These are phyloP conservation scores for Geotrichum phurueaensis DNA, from an alignment of 1,139 yeast genomes.

Conservation along the genomic window DNA sequence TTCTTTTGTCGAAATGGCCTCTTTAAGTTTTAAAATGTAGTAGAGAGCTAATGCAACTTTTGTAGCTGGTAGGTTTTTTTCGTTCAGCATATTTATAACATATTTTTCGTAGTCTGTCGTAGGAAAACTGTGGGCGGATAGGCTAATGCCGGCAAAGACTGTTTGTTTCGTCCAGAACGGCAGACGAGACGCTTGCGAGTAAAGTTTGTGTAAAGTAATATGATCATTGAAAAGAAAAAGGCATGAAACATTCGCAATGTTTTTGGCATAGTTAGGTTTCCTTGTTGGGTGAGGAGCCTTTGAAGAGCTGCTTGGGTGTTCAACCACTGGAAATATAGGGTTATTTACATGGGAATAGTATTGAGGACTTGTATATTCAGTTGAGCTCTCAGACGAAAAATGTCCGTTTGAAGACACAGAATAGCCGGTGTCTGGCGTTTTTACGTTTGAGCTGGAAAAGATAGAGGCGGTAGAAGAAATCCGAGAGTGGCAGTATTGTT, in stretches of 20 bases:
- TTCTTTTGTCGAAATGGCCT: not conserved
- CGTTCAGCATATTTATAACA: not conserved
- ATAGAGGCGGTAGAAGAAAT: not conserved
- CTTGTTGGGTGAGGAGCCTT: not conserved
- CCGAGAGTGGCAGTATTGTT: not conserved
- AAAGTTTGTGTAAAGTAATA: not conserved
- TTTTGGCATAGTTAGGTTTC: constrained; percentile 20
- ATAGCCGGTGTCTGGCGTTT: not conserved
- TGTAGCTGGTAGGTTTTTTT: not conserved
- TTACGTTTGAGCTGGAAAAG: not conserved
- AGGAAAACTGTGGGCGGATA: not conserved
- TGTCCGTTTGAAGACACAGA: not conserved
- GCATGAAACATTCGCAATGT: constrained; percentile 31
- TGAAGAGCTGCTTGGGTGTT: not conserved
- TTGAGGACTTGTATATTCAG: not conserved
- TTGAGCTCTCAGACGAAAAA: not conserved
- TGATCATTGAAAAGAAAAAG: constrained; percentile 32
- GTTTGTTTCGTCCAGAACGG: not conserved
- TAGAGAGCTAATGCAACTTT: not conserved
- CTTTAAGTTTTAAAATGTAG: not conserved
- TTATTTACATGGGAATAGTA: not conserved
- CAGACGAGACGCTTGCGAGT: not conserved
- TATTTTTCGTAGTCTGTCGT: not conserved
- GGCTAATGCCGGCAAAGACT: not conserved
- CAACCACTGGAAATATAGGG: too few species aligned